Percentiles rank a stretch among this genome's conserved stretches.
These are phyloP conservation scores for Erigeron philadelphicus DNA, from an alignment of 140 eudicot genomes.

Conservation along the genomic window DNA sequence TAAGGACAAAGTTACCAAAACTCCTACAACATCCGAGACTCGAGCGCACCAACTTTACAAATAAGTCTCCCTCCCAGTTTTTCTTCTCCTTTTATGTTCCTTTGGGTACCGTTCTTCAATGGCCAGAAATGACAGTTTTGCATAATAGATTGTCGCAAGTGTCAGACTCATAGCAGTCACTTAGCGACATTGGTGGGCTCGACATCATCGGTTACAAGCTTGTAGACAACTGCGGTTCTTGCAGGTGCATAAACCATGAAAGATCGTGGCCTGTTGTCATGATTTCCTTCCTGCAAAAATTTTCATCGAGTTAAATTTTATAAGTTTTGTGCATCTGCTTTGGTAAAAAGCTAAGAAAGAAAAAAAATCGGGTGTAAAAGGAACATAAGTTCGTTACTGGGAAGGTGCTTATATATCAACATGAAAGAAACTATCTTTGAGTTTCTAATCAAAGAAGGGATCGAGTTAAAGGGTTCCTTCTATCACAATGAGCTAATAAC, in stretches of 20 bases:
- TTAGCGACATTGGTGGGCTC: slow-evolving; percentile 24
- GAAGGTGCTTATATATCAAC: not conserved
- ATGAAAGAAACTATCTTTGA: not conserved
- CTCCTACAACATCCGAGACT: slow-evolving; percentile 2
- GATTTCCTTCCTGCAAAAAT: slow-evolving; percentile 55
- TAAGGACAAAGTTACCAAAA: slow-evolving; percentile 17
- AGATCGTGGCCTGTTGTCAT: slow-evolving; percentile 73
- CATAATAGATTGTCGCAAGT: not conserved
- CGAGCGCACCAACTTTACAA: slow-evolving; percentile 9
- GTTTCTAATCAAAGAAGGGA: not conserved
- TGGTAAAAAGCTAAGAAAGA: not conserved
- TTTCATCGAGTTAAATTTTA: not conserved
- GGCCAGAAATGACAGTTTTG: slow-evolving; percentile 16
- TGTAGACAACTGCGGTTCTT: slow-evolving; percentile 79
- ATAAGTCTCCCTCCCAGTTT: not conserved
- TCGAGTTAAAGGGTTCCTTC: not conserved
- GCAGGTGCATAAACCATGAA: slow-evolving; percentile 79
- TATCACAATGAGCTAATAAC: not conserved
- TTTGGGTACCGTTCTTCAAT: slow-evolving; percentile 1
- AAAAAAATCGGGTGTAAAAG: not conserved
- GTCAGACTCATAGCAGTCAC: slow-evolving; percentile 9
- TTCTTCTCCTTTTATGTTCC: slow-evolving; percentile 4
- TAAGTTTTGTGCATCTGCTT: not conserved
- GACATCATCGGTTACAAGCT: slow-evolving; percentile 35
- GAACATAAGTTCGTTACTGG: not conserved